Conservation (phyloP, 306 rosid genomes). For the Trifolium subterraneum region DNA sequence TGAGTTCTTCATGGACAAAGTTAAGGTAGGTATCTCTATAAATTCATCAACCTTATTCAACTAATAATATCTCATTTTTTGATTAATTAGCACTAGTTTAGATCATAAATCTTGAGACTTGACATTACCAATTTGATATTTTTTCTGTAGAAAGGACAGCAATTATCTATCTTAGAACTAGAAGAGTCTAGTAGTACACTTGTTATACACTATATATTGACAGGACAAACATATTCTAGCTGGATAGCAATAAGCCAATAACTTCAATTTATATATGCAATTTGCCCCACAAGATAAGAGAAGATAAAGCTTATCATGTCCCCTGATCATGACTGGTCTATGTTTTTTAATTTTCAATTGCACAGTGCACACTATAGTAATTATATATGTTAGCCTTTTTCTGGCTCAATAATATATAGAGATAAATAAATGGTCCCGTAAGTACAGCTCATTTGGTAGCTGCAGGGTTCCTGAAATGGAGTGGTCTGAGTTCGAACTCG, state of each 20-base stretch:
- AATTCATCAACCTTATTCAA: background rate
- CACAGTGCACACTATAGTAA: background rate
- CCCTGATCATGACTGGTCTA: slow-evolving; percentile 1
- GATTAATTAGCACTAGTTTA: background rate
- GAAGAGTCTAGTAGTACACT: background rate
- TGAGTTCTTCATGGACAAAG: slow-evolving; percentile 89
- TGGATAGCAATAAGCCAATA: slow-evolving; percentile 4
- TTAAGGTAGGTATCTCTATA: slow-evolving; percentile 57
- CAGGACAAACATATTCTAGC: slow-evolving; percentile 5
- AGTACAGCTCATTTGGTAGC: too few relatives aligned
- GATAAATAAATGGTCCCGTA: background rate
- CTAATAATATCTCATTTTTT: background rate
- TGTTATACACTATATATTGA: background rate
- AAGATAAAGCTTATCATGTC: slow-evolving; percentile 17
- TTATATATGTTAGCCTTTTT: background rate
- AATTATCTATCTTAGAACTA: background rate
- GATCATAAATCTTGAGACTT: background rate
- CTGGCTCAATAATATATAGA: background rate
- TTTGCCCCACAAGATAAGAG: slow-evolving; percentile 9
- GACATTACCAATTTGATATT: background rate
- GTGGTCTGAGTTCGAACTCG: too few relatives aligned
- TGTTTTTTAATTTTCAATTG: background rate
- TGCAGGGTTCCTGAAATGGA: too few relatives aligned
- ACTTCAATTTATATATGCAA: background rate
- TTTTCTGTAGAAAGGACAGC: background rate